A percentile compares a stretch with the other conserved stretches of the same genome.
These are phyloP conservation scores for Tricholoma furcatifolium DNA, from an alignment of 768 basidiomycete species.

Conservation along the genomic window DNA sequence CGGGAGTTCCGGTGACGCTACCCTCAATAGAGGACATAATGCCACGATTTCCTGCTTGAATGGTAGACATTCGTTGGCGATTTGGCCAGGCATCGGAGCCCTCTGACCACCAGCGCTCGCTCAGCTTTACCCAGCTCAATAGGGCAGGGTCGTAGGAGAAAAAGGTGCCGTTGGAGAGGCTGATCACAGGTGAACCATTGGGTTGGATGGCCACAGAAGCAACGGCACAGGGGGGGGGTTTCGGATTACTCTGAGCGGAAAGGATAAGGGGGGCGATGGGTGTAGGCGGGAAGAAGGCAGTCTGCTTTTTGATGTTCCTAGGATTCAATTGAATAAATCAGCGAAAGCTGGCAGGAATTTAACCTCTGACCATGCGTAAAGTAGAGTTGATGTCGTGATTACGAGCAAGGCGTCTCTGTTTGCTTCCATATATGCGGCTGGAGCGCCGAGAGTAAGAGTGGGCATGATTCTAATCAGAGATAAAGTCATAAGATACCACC, in stretches of 20 bases:
- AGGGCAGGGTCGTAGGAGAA: conserved; percentile 78
- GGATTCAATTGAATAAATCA: conserved; percentile 1
- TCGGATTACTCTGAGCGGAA: conserved; percentile 51
- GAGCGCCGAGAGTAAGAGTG: conserved; percentile 67
- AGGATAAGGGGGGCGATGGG: conserved; percentile 65
- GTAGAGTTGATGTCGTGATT: conserved; percentile 67
- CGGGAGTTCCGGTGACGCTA: conserved; percentile 36
- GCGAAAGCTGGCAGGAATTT: conserved; percentile 1
- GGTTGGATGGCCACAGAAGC: conserved; percentile 66
- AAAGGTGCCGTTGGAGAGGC: conserved; percentile 73
- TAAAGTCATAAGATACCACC: background rate
- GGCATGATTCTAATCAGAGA: conserved; percentile 64
- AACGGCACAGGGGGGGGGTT: conserved; percentile 28
- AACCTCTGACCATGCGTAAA: conserved; percentile 70
- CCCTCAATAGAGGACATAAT: conserved; percentile 54
- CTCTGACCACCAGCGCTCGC: conserved; percentile 82
- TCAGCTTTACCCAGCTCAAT: conserved; percentile 69
- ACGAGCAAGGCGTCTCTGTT: conserved; percentile 64
- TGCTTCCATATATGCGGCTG: conserved; percentile 67
- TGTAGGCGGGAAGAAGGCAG: conserved; percentile 62
- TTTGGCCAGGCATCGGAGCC: conserved; percentile 85
- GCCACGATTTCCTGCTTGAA: conserved; percentile 41
- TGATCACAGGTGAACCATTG: conserved; percentile 78
- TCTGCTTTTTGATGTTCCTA: conserved; percentile 77
- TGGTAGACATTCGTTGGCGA: conserved; percentile 48